Evolutionary conservation across 2,329 filamentous ascomycete genomes (phyloP).

Genomic region (Helotiales sp.): DNA sequence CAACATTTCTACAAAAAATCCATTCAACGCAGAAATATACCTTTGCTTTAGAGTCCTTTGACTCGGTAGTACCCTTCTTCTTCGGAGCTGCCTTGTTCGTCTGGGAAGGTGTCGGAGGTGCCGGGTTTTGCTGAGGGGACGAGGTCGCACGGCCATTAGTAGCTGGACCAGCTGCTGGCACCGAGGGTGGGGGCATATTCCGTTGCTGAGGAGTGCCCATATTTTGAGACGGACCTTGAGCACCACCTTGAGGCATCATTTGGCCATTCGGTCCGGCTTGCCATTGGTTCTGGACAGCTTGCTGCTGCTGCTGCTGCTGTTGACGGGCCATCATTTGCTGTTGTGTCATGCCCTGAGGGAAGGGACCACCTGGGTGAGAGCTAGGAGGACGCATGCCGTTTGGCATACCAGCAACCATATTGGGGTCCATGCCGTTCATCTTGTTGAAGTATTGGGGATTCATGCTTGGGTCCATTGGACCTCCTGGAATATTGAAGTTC

Average conservation of each 20-base stretch:
- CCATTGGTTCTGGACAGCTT: conserved; percentile 26
- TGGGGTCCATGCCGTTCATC: conserved; percentile 49
- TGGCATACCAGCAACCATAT: conserved; percentile 61
- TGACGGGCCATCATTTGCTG: conserved; percentile 51
- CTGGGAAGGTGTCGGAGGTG: conserved; percentile 76
- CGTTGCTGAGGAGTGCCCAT: conserved; percentile 70
- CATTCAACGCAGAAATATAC: conserved; percentile 48
- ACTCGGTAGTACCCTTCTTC: conserved; percentile 70
- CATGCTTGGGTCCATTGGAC: conserved; percentile 63
- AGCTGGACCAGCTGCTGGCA: conserved; percentile 48
- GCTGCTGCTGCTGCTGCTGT: conserved; percentile 45
- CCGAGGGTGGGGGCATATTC: conserved; percentile 66
- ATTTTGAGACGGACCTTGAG: conserved; percentile 38
- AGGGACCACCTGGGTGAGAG: conserved; percentile 60
- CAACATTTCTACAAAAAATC: conserved; percentile 37
- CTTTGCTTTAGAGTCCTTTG: conserved; percentile 76
- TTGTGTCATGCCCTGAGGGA: conserved; percentile 48
- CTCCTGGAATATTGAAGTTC: conserved; percentile 56
- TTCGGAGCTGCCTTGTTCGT: conserved; percentile 72
- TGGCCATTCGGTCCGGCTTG: conserved; percentile 40
- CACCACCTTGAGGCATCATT: conserved; percentile 46
- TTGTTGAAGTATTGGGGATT: conserved; percentile 58
- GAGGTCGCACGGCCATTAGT: conserved; percentile 57
- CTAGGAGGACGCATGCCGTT: conserved; percentile 67
- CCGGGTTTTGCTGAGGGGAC: conserved; percentile 65